Percentiles rank a stretch among this genome's conserved stretches.
Conservation (phyloP, 2,329 filamentous ascomycete species). For the Epichloe amarillans region DNA sequence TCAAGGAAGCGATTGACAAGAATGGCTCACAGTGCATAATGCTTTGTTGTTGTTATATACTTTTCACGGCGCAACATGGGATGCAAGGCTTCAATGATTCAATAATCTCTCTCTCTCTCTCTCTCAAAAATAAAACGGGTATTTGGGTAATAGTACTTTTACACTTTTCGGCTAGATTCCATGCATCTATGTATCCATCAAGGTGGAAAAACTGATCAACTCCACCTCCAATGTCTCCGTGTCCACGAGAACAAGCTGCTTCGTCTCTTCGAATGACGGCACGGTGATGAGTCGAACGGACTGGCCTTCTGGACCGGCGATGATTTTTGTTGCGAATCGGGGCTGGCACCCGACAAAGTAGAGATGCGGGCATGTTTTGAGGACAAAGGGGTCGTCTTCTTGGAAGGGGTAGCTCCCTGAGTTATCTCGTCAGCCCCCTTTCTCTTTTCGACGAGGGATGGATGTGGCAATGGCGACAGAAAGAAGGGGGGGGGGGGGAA, state of each 20-base stretch:
- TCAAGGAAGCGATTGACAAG: no score
- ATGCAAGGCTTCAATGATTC: no score
- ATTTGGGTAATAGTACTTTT: not conserved
- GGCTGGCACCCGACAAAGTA: conserved; percentile 85
- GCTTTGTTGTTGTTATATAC: no score
- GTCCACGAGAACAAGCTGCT: conserved; percentile 73
- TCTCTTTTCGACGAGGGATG: not conserved
- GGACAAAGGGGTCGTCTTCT: conserved; percentile 79
- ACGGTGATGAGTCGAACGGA: conserved; percentile 67
- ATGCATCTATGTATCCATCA: not conserved
- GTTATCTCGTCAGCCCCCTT: not conserved
- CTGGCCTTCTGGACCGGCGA: conserved; percentile 55
- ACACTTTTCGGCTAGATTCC: not conserved
- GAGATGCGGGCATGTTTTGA: conserved; percentile 74
- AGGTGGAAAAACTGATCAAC: conserved; percentile 42
- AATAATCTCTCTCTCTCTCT: no score
- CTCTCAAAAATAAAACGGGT: not conserved
- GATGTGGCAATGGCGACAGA: not conserved
- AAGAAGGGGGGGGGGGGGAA: not conserved
- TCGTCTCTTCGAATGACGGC: conserved; percentile 66
- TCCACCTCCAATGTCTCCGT: conserved; percentile 72
- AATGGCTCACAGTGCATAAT: no score
- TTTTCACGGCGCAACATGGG: no score
- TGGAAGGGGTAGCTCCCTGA: conserved; percentile 93
- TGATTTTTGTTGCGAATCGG: conserved; percentile 56